Percentiles rank a stretch among this genome's conserved stretches.
These are phyloP conservation scores for Candida ulmi DNA, from an alignment of 805 yeast genomes.

Conservation along the genomic window DNA sequence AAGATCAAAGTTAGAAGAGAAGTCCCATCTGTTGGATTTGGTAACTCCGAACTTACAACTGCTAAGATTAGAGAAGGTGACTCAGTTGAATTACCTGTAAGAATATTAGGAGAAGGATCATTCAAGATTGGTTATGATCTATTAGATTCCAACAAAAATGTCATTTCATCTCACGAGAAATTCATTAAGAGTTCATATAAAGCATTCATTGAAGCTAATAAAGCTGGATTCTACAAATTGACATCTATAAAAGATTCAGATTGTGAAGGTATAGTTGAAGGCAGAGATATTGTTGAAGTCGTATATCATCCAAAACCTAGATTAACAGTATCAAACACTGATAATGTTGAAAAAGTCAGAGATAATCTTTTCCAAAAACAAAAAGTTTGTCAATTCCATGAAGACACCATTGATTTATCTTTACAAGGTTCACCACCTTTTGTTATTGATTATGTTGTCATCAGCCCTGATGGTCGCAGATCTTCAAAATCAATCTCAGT, in stretches of 20 bases:
- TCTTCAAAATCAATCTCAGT: constrained; percentile 38
- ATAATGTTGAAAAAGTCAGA: constrained; percentile 18
- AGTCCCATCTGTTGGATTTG: constrained; percentile 53
- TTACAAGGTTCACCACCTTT: constrained; percentile 63
- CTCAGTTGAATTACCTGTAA: constrained; percentile 49
- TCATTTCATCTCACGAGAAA: constrained; percentile 18
- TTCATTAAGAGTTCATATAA: constrained; percentile 20
- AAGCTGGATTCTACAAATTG: constrained; percentile 45
- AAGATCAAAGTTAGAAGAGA: constrained; percentile 64
- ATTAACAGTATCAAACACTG: constrained; percentile 31
- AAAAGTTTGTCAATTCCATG: constrained; percentile 43
- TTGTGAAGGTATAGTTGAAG: constrained; percentile 43
- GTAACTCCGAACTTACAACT: constrained; percentile 30
- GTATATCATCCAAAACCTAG: constrained; percentile 42
- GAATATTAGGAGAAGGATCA: constrained; percentile 54
- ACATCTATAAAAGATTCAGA: constrained; percentile 41
- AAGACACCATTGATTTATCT: constrained; percentile 42
- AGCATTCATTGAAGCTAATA: constrained; percentile 30
- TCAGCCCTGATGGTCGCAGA: constrained; percentile 48
- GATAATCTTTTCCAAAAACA: constrained; percentile 26
- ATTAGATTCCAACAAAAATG: constrained; percentile 23
- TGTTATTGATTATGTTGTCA: constrained; percentile 58
- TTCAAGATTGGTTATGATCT: constrained; percentile 33
- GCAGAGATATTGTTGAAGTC: constrained; percentile 31
- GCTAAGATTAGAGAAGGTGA: constrained; percentile 59